Conservation (phyloP, 768 basidiomycete species). For the Termitomyces titanicus region DNA sequence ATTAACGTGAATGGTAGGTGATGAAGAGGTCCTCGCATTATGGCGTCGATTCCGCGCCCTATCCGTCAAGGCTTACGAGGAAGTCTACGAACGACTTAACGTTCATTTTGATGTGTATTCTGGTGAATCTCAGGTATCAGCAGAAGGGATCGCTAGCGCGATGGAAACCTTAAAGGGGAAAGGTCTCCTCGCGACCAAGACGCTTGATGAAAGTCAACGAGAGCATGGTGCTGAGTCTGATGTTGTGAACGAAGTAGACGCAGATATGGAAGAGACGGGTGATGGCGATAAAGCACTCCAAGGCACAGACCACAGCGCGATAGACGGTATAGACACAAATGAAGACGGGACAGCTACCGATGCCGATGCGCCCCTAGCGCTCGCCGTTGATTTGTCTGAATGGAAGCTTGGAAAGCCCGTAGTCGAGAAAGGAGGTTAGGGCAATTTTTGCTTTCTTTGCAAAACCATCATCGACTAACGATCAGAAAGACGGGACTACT, state of each 20-base stretch:
- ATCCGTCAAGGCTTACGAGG: slow-evolving; percentile 81
- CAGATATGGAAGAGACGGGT: neutral
- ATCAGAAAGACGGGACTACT: slow-evolving; percentile 74
- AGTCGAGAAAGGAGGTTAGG: slow-evolving; percentile 72
- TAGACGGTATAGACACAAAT: neutral
- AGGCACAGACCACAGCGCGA: neutral
- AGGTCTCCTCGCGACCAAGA: slow-evolving; percentile 36
- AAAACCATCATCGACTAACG: neutral
- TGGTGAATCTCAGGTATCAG: slow-evolving; percentile 78
- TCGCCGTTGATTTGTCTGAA: slow-evolving; percentile 80
- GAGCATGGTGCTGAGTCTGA: neutral
- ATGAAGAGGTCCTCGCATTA: slow-evolving; percentile 74
- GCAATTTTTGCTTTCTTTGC: too few relatives aligned
- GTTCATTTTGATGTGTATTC: slow-evolving; percentile 88
- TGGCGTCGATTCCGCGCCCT: slow-evolving; percentile 92
- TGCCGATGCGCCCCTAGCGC: slow-evolving; percentile 56
- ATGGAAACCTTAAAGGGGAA: slow-evolving; percentile 62
- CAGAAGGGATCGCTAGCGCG: slow-evolving; percentile 65
- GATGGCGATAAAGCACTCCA: too few relatives aligned
- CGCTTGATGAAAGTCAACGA: neutral
- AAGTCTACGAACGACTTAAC: slow-evolving; percentile 85
- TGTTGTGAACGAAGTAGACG: too few relatives aligned
- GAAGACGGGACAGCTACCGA: neutral
- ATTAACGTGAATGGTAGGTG: slow-evolving; percentile 36
- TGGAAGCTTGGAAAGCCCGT: slow-evolving; percentile 89